Base-by-base conservation (phyloP, 768 basidiomycete genomes). In the Mycena crocata region DNA sequence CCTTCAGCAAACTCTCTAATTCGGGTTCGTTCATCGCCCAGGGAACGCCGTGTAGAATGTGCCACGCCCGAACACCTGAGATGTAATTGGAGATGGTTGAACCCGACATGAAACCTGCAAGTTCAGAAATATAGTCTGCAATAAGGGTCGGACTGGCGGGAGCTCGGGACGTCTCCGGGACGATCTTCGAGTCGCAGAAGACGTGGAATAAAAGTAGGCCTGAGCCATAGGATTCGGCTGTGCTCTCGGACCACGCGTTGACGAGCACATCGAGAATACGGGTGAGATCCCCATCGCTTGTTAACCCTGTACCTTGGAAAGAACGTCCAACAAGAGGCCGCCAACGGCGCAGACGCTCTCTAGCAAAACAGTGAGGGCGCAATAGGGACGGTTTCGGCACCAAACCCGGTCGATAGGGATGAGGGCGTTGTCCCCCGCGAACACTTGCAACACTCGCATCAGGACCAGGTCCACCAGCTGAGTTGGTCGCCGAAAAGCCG, bases 21-120 rank as follows among this genome's bases (percentile, higher is more conserved):
- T 76, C 68, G 0, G n/a, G 2, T 0, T 61, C 21, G 8, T 73
- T 69, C 31, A 65, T 26, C 3, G n/a, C 0, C 77, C 76, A 78
- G 0, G n/a, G 0, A 0, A 71, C 45, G 2, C 71, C 62, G 39
- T 78, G 74, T 0, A 74, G 19, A 0, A 78, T 64, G 42, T 79
- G 76, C 76, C 77, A 78, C 1, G 76, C 72, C 0, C 62, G 37
- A 2, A 77, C 30, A 0, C 66, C 71, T 0, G 55, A 34, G n/a
- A 74, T 1, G 26, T 75, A 77, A 30, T 69, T 74, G 0, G 28
- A 7, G 14, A 76, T 39, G 0, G 70, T 48, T 0, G 34, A 66
- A 3, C 51, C 65, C 0, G 70, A 48, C 14, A 73, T 69, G 0
- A 39, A 28, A 7, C 72, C 75, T 4, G 70, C 73, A 0, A 71